phyloP scores from a whole-genome alignment of 805 yeast genomes.

The Saccharomyces mikatae region DNA sequence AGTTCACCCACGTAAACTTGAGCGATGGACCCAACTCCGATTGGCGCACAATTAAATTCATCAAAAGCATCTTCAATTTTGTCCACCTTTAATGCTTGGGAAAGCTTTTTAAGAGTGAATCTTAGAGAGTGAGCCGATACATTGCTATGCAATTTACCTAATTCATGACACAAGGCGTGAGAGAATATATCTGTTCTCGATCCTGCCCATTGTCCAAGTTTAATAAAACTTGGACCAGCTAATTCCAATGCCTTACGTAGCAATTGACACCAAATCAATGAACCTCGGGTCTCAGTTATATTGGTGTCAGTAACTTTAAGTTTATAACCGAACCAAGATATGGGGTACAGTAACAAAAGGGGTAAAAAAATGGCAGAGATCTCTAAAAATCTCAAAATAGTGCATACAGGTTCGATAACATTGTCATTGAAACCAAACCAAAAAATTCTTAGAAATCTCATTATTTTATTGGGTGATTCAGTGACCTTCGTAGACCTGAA shows the following conservation, averaged over 20 bases:
- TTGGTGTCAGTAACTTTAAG: conserved; percentile 7
- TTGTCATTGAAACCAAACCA: conserved; percentile 44
- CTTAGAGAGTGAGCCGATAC: conserved; percentile 63
- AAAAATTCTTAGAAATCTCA: conserved; percentile 33
- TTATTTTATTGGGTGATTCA: conserved; percentile 1
- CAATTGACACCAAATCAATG: conserved; percentile 59
- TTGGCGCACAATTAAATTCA: conserved; percentile 63
- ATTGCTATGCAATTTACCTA: conserved; percentile 73
- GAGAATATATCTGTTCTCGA: conserved; percentile 92
- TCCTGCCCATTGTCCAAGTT: conserved; percentile 98
- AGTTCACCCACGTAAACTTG: conserved; percentile 81
- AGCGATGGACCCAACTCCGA: conserved; percentile 98
- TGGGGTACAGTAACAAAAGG: conserved; percentile 55
- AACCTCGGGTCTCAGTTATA: conserved; percentile 45
- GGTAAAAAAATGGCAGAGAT: conserved; percentile 64
- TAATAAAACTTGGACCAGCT: conserved; percentile 89
- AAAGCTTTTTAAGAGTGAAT: conserved; percentile 51
- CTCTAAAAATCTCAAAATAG: conserved; percentile 62
- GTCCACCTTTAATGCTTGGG: conserved; percentile 46
- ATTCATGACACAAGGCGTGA: conserved; percentile 62
- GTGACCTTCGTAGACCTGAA: conserved; percentile 9
- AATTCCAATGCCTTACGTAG: conserved; percentile 61
- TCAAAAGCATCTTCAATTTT: conserved; percentile 72
- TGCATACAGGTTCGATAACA: conserved; percentile 60
- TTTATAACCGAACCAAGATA: conserved; percentile 32